These are phyloP conservation scores for Monosporozyma siamensis DNA, from an alignment of 805 yeast genomes.

Conservation along the genomic window DNA sequence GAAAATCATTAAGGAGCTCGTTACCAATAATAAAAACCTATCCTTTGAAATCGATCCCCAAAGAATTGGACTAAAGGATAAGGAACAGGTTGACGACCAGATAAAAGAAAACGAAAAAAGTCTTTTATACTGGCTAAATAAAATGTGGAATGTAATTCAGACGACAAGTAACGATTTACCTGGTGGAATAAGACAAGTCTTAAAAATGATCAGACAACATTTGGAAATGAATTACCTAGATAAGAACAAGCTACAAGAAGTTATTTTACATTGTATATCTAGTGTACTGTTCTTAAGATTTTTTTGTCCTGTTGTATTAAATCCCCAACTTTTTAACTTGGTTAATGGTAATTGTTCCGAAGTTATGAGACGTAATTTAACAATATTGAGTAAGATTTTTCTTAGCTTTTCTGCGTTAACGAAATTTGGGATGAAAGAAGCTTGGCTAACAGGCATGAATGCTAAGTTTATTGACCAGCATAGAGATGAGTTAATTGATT, in stretches of 20 bases:
- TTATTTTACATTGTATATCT: slow-evolving; percentile 62
- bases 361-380: slow-evolving; percentile 63
- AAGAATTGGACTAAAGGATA: slow-evolving; percentile 33
- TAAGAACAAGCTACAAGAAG: slow-evolving; percentile 29
- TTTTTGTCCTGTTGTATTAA: slow-evolving; percentile 84
- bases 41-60: slow-evolving; percentile 80
- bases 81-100: slow-evolving; percentile 35
- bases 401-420: slow-evolving; percentile 73
- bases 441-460: slow-evolving; percentile 66
- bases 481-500: slow-evolving; percentile 50
- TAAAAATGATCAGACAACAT: slow-evolving; percentile 52
- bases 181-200: slow-evolving; percentile 48
- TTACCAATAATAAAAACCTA: slow-evolving; percentile 34
- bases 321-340: slow-evolving; percentile 76
- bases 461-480: slow-evolving; percentile 46
- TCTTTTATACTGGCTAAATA: slow-evolving; percentile 42
- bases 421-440: slow-evolving; percentile 72
- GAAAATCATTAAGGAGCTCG: slow-evolving; percentile 47
- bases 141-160: slow-evolving; percentile 59
- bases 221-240: slow-evolving; percentile 50
- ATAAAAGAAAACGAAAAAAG: slow-evolving; percentile 41
- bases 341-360: slow-evolving; percentile 65
- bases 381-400: slow-evolving; percentile 69
- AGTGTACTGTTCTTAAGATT: slow-evolving; percentile 79
- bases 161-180: slow-evolving; percentile 71